phyloP scores from a whole-genome alignment of 768 basidiomycete genomes.

The Lactifluus volemus region DNA sequence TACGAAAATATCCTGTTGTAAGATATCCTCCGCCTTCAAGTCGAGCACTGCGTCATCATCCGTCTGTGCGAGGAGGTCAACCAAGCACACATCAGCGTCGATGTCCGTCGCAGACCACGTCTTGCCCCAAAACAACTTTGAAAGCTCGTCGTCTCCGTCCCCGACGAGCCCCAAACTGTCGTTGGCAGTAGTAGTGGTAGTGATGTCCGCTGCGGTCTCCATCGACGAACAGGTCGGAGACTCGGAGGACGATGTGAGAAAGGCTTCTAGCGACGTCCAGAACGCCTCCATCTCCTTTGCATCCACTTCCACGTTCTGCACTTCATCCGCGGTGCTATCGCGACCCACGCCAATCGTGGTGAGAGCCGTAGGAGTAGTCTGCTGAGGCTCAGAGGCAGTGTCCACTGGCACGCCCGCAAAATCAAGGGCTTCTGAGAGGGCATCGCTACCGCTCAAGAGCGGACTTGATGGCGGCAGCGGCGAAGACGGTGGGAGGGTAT shows the following conservation, averaged over 20 bases:
- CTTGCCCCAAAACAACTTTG: not conserved
- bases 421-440: conserved; percentile 19
- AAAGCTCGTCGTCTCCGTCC: not conserved
- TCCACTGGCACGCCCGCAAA: not conserved
- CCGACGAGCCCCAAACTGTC: not conserved
- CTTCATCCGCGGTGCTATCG: too few relatives aligned
- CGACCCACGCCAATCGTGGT: too few relatives aligned
- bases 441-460: conserved; percentile 25
- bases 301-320: not conserved
- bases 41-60: not conserved
- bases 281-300: conserved; percentile 8
- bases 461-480: conserved; percentile 30
- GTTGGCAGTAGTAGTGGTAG: not conserved
- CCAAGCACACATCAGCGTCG: not conserved
- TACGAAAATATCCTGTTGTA: conserved; percentile 6
- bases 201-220: not conserved
- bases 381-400: not conserved
- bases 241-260: conserved; percentile 1
- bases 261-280: conserved; percentile 11
- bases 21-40: conserved; percentile 7
- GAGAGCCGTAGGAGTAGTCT: not conserved
- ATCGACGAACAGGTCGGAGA: not conserved
- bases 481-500: conserved; percentile 25
- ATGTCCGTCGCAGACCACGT: not conserved
- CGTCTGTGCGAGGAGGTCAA: not conserved